A percentile compares a stretch with the other conserved stretches of the same genome.
phyloP scores from a whole-genome alignment of 2,329 filamentous ascomycete genomes.

The Colletotrichum gigasporum region DNA sequence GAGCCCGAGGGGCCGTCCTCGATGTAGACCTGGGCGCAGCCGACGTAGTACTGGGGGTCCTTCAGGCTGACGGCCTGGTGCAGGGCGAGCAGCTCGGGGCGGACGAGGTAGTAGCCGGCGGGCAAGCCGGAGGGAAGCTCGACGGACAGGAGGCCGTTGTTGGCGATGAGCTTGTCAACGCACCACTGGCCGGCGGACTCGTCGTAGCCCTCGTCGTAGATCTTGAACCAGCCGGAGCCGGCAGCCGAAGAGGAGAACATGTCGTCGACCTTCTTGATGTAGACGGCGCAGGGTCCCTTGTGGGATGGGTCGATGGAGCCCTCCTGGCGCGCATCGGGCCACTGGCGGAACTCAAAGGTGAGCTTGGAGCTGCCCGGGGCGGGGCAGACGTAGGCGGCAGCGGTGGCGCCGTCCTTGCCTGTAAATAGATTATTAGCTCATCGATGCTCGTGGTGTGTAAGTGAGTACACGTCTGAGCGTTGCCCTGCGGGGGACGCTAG shows the following conservation, averaged over 20 bases:
- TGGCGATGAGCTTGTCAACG: conserved; percentile 72
- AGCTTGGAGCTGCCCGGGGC: conserved; percentile 63
- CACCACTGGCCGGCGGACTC: conserved; percentile 68
- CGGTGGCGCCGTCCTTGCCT: conserved; percentile 54
- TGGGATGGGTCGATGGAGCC: conserved; percentile 69
- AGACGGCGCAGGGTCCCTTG: conserved; percentile 77
- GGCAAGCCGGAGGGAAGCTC: conserved; percentile 69
- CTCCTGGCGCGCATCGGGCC: conserved; percentile 62
- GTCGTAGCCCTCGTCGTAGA: conserved; percentile 76
- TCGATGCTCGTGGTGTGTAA: background rate
- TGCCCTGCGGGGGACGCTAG: conserved; percentile 30
- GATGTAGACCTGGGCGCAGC: conserved; percentile 77
- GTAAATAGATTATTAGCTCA: conserved; percentile 5
- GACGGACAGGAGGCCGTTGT: conserved; percentile 71
- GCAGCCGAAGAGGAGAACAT: conserved; percentile 61
- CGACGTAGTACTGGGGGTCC: conserved; percentile 78
- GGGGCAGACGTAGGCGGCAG: conserved; percentile 60
- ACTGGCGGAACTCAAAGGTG: conserved; percentile 73
- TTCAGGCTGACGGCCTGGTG: conserved; percentile 63
- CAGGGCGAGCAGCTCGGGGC: conserved; percentile 75
- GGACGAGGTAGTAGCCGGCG: conserved; percentile 75
- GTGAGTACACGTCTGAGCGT: conserved; percentile 28
- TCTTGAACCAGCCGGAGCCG: conserved; percentile 81
- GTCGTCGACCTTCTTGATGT: conserved; percentile 74
- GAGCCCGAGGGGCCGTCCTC: conserved; percentile 54